Base-by-base conservation (phyloP, 129 eudicot species). In the Chrysanthemum lavandulifolium region DNA sequence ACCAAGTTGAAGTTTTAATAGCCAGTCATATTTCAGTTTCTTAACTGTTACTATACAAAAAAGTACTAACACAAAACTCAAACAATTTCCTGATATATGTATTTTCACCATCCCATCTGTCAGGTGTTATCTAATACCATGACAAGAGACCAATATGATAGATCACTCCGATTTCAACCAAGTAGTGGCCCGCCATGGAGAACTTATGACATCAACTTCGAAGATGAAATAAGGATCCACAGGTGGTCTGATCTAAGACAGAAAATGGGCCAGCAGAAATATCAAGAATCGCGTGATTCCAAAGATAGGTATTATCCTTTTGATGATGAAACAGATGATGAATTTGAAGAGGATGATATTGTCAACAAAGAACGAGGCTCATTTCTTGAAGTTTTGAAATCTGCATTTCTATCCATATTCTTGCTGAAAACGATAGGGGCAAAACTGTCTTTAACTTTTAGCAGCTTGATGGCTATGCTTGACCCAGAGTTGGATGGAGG, bases 401-500 rank as follows among this genome's bases (percentile, higher is more conserved):
- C 95, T 25, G 84, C 95, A 8, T 84, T 92, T 66, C 81, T 92
- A 69, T 85, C 92, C 3, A n/a, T 92, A 33, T 87, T 92, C 59
- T 82, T 92, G 54, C 89, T 87, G 89, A 89, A 82, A 66, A 89
- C 95, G 2, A 73, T 89, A 47, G 98, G 98, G 68, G 73, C 82
- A 55, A 80, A 80, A 48, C 78, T 89, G 69, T 89, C 96, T 21
- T 87, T 92, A 50, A 84, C 94, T 15, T 89, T 83, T 64, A 92
- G 95, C 78, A 80, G 92, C 69, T 74, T 92, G 10, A 85, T 72
- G 88, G 98, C 98, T 60, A 55, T 83, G 72, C 80, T 87, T 73
- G 98, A 92, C 76, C 80, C 65, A 6, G 81, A 89, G 63, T 63
- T 89, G 80, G 98, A 92, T 27, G 31, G 72, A 19, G 98, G 98